A percentile compares a stretch with the other conserved stretches of the same genome.
Evolutionary conservation across 257 asterid species (phyloP).

Genomic region (Leptodermis oblonga): DNA sequence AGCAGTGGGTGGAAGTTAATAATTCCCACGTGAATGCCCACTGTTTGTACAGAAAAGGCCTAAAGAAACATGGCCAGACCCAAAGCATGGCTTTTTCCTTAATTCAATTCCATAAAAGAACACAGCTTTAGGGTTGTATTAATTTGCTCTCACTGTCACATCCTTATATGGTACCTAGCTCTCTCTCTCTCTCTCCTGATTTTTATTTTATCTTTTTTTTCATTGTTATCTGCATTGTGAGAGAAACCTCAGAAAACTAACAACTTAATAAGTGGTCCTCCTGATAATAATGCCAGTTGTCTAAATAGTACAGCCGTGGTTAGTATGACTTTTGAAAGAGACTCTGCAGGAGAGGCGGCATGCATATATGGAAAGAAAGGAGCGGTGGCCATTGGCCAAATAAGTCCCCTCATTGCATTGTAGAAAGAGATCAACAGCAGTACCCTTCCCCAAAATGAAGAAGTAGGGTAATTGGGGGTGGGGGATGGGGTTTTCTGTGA

Average conservation of each 20-base stretch:
- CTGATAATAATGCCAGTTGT: conserved; percentile 23
- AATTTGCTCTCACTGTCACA: conserved; percentile 26
- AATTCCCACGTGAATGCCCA: too few species aligned
- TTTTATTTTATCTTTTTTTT: too few species aligned
- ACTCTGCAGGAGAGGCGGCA: conserved; percentile 56
- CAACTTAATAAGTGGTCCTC: conserved; percentile 46
- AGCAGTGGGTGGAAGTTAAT: too few species aligned
- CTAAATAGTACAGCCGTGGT: conserved; percentile 20
- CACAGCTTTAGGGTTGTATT: conserved; percentile 4
- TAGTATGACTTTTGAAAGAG: too few species aligned
- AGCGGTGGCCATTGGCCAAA: conserved; percentile 9
- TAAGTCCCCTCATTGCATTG: conserved; percentile 23
- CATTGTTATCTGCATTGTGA: conserved; percentile 34
- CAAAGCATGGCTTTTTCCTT: too few species aligned
- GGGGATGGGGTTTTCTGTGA: neutral
- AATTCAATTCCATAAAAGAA: too few species aligned
- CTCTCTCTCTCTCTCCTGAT: too few species aligned
- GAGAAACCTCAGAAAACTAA: conserved; percentile 35
- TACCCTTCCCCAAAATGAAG: neutral
- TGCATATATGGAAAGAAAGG: conserved; percentile 39
- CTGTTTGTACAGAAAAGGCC: too few species aligned
- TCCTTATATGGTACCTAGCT: conserved; percentile 18
- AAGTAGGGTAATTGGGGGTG: neutral
- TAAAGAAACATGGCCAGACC: too few species aligned
- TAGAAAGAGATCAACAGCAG: conserved; percentile 11